A percentile compares a stretch with the other conserved stretches of the same genome.
Evolutionary conservation across 1,284 basidiomycete genomes (phyloP).

Genomic region (Cystobasidiaceae sp.): DNA sequence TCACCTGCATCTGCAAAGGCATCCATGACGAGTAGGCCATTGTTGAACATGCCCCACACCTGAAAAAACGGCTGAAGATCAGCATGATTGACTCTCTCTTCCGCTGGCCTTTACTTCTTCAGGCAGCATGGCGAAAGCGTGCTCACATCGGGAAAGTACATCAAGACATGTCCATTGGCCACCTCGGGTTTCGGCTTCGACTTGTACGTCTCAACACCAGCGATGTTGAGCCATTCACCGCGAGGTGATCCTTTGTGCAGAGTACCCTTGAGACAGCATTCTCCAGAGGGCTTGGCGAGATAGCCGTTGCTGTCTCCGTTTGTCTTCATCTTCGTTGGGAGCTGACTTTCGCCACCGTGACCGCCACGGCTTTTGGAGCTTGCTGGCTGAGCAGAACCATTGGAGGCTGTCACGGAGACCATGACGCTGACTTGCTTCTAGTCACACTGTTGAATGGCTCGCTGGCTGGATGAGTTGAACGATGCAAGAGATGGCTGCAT

Average conservation of each 20-base stretch:
- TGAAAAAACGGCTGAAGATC: not conserved
- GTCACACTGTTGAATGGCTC: no score
- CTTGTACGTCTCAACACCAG: not conserved
- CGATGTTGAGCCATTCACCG: not conserved
- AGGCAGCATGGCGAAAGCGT: no score
- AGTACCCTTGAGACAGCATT: not conserved
- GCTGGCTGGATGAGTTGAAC: no score
- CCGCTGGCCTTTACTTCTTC: no score
- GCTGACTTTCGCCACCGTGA: no score
- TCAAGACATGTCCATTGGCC: not conserved
- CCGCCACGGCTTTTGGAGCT: no score
- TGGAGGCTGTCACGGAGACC: no score
- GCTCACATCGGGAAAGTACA: slow-evolving; percentile 7
- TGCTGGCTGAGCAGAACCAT: no score
- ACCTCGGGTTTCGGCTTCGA: not conserved
- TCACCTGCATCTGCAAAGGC: not conserved
- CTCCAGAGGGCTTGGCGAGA: not conserved
- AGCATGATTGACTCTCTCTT: not conserved
- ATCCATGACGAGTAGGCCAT: not conserved
- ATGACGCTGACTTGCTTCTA: no score
- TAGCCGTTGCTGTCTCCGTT: no score
- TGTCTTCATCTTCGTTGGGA: no score
- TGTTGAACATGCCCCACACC: slow-evolving; percentile 9
- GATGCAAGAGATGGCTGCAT: no score
- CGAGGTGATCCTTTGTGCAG: not conserved